phyloP scores from a whole-genome alignment of 345 rosid genomes.

The Physaria fendleri region DNA sequence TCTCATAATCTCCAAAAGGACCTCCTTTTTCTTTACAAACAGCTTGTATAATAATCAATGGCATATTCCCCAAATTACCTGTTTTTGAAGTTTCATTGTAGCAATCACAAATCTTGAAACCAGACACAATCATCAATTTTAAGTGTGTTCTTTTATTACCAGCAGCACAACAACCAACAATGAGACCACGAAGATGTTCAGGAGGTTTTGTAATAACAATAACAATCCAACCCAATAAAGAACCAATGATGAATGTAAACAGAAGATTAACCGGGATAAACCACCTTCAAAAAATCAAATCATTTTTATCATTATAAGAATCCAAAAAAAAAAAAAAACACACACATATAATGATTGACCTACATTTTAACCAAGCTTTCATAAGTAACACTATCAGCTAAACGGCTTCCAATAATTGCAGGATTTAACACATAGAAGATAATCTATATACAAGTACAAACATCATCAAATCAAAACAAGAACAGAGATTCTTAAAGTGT shows the following conservation, averaged over 20 bases:
- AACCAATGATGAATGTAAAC: slow-evolving; percentile 43
- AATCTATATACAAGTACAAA: slow-evolving; percentile 35
- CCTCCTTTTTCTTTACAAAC: slow-evolving; percentile 53
- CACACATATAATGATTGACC: slow-evolving; percentile 18
- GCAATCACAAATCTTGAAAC: background rate
- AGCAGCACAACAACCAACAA: slow-evolving; percentile 27
- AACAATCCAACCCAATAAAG: slow-evolving; percentile 41
- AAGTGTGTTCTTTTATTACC: background rate
- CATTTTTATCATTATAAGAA: background rate
- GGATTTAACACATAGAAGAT: slow-evolving; percentile 61
- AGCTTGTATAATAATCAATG: slow-evolving; percentile 55
- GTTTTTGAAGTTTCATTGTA: background rate
- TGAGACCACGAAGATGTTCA: slow-evolving; percentile 34
- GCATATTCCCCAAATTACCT: slow-evolving; percentile 69
- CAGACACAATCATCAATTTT: background rate
- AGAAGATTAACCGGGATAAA: slow-evolving; percentile 60
- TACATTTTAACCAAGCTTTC: slow-evolving; percentile 48
- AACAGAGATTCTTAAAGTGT: too few relatives aligned
- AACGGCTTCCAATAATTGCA: slow-evolving; percentile 47
- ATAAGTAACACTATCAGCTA: slow-evolving; percentile 45
- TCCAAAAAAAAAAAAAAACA: background rate
- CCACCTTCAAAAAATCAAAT: slow-evolving; percentile 52
- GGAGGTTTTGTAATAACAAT: slow-evolving; percentile 40
- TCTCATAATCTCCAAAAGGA: slow-evolving; percentile 57
- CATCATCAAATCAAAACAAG: background rate